Evolutionary conservation across 208 protist genomes (phyloP), one percentile per base, ranked within the genome.

Genomic region (Crithidia brevicula): DNA sequence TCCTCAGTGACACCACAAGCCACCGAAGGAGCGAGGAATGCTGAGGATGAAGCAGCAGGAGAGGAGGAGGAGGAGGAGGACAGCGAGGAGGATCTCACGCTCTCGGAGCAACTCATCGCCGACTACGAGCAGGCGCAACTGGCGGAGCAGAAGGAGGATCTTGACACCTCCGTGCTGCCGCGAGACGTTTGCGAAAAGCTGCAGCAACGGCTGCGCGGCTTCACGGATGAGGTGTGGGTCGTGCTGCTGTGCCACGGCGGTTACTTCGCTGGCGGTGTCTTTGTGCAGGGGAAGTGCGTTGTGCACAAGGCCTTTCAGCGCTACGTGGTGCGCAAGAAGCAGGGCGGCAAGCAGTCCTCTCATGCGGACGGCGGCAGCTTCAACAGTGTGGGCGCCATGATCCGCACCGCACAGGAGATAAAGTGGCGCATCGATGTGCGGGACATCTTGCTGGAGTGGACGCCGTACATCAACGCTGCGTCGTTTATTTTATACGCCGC

Each of bases 301-400:
- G 65, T 80, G 2, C 91, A 97, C 79, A 96, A 94, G 59, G 64
- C 88, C 0, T 96, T 96, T 43, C 87, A 94, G 72, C 83, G 92
- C n/a, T 97, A 97, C 61, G 88, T 96, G 4, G 86, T 94, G 56
- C 86, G 93, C 25, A 97, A 97, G 60, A 97, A 97, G 71, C 93
- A 97, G 71, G 93, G 93, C 20, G 89, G 91, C 27, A 91, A 92
- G 64, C 93, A 97, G 70, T 93, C 90, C 1, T 90, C 72, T 16
- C 86, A 88, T 58, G 87, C 89, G 18, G 88, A 96, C 47, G 72
- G 64, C 5, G 77, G 80, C 18, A 90, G 83, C 49, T 95, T 87
- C 63, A 79, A 86, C 65, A 94, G 88, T 46, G 78, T 88, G 8
- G 93, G 93, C 18, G 94, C 89, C 1, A 81, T 90, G 64, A 96